Evolutionary conservation across 1,284 basidiomycete species (phyloP).

Genomic region (Trichosporon sp.): DNA sequence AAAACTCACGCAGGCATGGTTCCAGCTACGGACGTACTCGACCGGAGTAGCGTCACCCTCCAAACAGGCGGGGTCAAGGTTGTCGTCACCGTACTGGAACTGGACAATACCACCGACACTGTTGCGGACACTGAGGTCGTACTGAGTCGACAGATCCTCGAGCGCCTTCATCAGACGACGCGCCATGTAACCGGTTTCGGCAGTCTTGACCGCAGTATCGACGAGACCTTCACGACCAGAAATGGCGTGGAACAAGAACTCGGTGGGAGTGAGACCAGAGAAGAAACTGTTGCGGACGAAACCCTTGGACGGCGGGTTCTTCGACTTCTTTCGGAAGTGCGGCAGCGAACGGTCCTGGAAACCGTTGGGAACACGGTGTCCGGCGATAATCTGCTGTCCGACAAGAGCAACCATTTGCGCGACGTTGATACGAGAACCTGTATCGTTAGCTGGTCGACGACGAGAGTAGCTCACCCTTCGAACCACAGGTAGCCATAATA

Average conservation of each 20-base stretch:
- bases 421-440: constrained; percentile 98
- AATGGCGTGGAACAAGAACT: constrained; percentile 98
- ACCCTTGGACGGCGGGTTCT: constrained; percentile 95
- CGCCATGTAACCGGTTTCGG: constrained; percentile 99
- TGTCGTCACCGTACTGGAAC: constrained; percentile 96
- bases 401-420: constrained; percentile 99
- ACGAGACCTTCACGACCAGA: constrained; percentile 98
- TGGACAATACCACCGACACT: constrained; percentile 96
- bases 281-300: constrained; percentile 98
- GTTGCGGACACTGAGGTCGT: constrained; percentile 95
- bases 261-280: constrained; percentile 87
- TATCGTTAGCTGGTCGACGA: constrained; percentile 13
- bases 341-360: constrained; percentile 99
- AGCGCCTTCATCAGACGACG: constrained; percentile 97
- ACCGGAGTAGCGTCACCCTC: constrained; percentile 93
- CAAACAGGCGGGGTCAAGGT: constrained; percentile 90
- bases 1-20: constrained; percentile 69
- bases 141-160: constrained; percentile 94
- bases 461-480: constrained; percentile 68
- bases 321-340: constrained; percentile 96
- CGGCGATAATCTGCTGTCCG: constrained; percentile 97
- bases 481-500: constrained; percentile 99
- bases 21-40: constrained; percentile 82
- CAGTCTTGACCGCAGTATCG: constrained; percentile 99
- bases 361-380: constrained; percentile 96